Evolutionary conservation across 1,284 basidiomycete species (phyloP).

Genomic region (Papiliotrema nemorosa): DNA sequence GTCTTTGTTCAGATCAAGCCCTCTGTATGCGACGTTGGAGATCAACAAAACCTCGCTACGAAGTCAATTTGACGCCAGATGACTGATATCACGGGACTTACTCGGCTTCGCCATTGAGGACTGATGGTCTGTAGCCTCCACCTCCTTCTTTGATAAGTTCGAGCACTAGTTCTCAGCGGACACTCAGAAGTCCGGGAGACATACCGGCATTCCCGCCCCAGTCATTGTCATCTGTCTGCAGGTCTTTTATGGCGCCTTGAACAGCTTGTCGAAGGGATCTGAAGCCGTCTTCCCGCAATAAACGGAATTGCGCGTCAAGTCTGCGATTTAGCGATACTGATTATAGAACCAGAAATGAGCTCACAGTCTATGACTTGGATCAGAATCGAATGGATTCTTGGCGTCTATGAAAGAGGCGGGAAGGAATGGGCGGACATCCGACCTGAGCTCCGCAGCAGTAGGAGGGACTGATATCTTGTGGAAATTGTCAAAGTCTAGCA

Average conservation of each 20-base stretch:
- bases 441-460: slow-evolving; percentile 60
- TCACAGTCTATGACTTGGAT: too few relatives aligned
- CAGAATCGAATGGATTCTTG: too few relatives aligned
- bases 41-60: slow-evolving; percentile 59
- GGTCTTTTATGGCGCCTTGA: too few relatives aligned
- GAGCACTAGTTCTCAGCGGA: background rate
- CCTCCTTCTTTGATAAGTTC: slow-evolving; percentile 49
- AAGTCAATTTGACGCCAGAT: background rate
- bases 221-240: too few relatives aligned
- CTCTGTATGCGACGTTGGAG: slow-evolving; percentile 52
- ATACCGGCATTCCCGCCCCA: too few relatives aligned
- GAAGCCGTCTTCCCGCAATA: slow-evolving; percentile 64
- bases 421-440: slow-evolving; percentile 54
- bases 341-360: too few relatives aligned
- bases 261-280: too few relatives aligned
- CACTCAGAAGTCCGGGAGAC: too few relatives aligned
- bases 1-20: slow-evolving; percentile 51
- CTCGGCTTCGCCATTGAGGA: too few relatives aligned
- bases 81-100: slow-evolving; percentile 4
- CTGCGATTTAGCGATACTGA: slow-evolving; percentile 38
- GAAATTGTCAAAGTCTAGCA: slow-evolving; percentile 56
- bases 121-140: slow-evolving; percentile 32
- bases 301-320: slow-evolving; percentile 67
- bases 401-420: slow-evolving; percentile 56
- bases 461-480: slow-evolving; percentile 60